phyloP scores from a whole-genome alignment of 2,329 filamentous ascomycete species.

The Knoxdaviesia capensis region DNA sequence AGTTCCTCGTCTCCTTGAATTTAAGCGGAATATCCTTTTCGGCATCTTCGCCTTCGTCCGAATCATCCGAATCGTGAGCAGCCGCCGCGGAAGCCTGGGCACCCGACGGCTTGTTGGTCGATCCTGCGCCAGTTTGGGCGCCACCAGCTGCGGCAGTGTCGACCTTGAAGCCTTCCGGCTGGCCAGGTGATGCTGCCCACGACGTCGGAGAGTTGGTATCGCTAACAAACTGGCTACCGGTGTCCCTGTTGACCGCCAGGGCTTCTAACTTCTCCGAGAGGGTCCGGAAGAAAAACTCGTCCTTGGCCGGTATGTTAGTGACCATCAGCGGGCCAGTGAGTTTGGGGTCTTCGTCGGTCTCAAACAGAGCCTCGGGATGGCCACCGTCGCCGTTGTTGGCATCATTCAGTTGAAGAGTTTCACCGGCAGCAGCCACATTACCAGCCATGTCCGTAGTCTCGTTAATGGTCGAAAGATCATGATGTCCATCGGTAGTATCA shows the following conservation, averaged over 20 bases:
- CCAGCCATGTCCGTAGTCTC: too few species aligned
- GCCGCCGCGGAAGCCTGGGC: constrained; percentile 3
- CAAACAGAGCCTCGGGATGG: too few species aligned
- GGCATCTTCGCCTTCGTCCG: constrained; percentile 9
- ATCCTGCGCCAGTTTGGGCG: too few species aligned
- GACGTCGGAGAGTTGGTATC: constrained; percentile 12
- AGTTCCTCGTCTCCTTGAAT: constrained; percentile 23
- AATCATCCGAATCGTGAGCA: constrained; percentile 2
- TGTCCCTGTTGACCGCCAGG: constrained; percentile 22
- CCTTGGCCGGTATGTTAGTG: constrained; percentile 32
- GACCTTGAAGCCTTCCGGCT: too few species aligned
- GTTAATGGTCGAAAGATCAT: too few species aligned
- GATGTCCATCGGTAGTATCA: constrained; percentile 1
- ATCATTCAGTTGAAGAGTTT: too few species aligned
- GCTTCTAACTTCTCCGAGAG: constrained; percentile 30
- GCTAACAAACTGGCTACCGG: constrained; percentile 23
- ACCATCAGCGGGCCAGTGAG: constrained; percentile 33
- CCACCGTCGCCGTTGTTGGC: too few species aligned
- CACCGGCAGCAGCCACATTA: too few species aligned
- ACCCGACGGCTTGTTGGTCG: constrained; percentile 1
- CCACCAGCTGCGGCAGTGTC: too few species aligned
- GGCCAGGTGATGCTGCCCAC: not conserved
- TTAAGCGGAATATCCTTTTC: constrained; percentile 24
- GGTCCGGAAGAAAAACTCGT: constrained; percentile 30
- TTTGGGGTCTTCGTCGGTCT: constrained; percentile 15